Evolutionary conservation across 345 rosid species (phyloP), one percentile per base, ranked within the genome.

Genomic region (Cardamine occulta): DNA sequence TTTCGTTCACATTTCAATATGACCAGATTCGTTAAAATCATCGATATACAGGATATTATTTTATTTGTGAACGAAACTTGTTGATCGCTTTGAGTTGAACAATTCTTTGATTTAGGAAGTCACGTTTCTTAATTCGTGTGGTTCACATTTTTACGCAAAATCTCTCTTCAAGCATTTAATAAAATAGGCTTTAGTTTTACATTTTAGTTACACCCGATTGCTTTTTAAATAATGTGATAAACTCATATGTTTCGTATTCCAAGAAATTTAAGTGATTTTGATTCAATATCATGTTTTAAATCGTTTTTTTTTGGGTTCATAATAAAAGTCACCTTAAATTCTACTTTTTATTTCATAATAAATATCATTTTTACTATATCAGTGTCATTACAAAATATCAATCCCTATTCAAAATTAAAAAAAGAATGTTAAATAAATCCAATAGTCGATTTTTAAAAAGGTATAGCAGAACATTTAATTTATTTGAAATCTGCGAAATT

Each of bases 141-240:
- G 51, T 66, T 56, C 52, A 56, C 51, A 74, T 57, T 66, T 66
- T 57, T 31, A 66, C 67, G 53, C 67, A 47, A 74, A 56, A 23
- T 34, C 15, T 49, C 18, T 54, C 58, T 64, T 67, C 24, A 66
- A 67, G 45, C 52, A 59, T 32, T 45, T 56, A 47, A 32, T 37
- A 32, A 63, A 18, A 40, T 2, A 40, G 48, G 47, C 65, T 31
- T 42, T 21, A 31, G 49, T 56, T 44, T 65, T 23, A 65, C 65
- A 65, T 55, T 54, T 54, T 51, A 31, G 63, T 52, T 63, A 39
- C 23, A 63, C 17, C 24, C 23, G 34, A 54, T 26, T 62, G 76
- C 76, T 39, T 37, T 39, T 51, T 11, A 51, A 17, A 53, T 23
- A n/a, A 24, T 10, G 9, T 34, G 24, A 61, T 48, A 45, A 66